Evolutionary conservation across 2,329 filamentous ascomycete species (phyloP), one percentile per base, ranked within the genome.

Genomic region (Atkinsonella texensis): DNA sequence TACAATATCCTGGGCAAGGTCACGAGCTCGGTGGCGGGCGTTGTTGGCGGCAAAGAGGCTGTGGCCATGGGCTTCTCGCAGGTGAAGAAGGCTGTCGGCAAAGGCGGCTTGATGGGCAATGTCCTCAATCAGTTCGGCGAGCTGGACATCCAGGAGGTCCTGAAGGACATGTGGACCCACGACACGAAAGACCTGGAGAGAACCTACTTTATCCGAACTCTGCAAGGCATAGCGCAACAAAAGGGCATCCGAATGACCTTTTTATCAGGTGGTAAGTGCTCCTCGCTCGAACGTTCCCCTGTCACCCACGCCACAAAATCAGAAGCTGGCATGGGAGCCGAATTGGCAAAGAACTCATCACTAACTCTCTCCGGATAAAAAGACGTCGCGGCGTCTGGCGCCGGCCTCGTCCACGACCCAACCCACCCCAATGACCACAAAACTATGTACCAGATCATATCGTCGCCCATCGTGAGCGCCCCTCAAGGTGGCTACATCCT

Each of bases 361-460:
- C 18, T 23, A 28, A 50, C 48, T 42, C 33, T 17, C 31, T 13
- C 20, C 20, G 33, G 9, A 13, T 41, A n/a, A n/a, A 6, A 56
- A 84, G 83, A 86, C 62, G 91, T 97, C 65, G 93, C 91, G 67
- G 86, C 83, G 61, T 90, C 87, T 58, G 93, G 93, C 57, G 93
- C 93, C 20, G 93, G 93, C 53, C 79, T 98, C 11, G 83, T 98
- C 1, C 93, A 98, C 68, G 93, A 98, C 68, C 93, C 93, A 0
- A 79, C 85, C 18, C 88, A 93, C 65, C 91, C 91, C 0, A 83
- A 81, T 40, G 89, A 97, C 68, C 89, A 97, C 76, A 98, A 97
- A 71, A 96, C 93, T 31, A 98, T 98, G 91, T 98, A 97, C 71
- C 93, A 98, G 68, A 79, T 98, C 65, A 96, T 97, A 65, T 85